A percentile compares a stretch with the other conserved stretches of the same genome.
These are phyloP conservation scores for Leccinum obscurum DNA, from an alignment of 768 basidiomycete species.

Conservation along the genomic window DNA sequence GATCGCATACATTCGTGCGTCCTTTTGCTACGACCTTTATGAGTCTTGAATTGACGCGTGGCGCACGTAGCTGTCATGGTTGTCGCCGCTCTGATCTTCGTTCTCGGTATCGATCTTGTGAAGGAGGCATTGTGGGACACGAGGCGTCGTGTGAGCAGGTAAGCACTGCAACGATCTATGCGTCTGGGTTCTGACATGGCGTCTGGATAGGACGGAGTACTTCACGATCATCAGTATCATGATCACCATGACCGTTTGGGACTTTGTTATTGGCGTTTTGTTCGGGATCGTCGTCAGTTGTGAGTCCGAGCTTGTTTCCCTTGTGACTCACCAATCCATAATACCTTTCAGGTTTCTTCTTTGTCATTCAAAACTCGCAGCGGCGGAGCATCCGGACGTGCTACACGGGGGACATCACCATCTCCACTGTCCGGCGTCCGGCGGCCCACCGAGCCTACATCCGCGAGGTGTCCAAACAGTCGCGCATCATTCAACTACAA, in stretches of 20 bases:
- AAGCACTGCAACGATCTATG: slow-evolving; percentile 24
- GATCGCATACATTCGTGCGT: slow-evolving; percentile 89
- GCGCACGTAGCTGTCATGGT: slow-evolving; percentile 74
- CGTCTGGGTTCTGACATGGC: slow-evolving; percentile 3
- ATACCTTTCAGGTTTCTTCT: slow-evolving; percentile 70
- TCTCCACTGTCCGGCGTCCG: slow-evolving; percentile 91
- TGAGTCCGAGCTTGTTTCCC: slow-evolving; percentile 35
- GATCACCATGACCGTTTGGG: slow-evolving; percentile 90
- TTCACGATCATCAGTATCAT: slow-evolving; percentile 85
- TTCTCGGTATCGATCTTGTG: slow-evolving; percentile 89
- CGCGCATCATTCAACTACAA: slow-evolving; percentile 84
- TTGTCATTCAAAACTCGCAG: slow-evolving; percentile 94
- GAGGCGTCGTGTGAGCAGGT: slow-evolving; percentile 79
- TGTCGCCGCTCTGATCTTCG: slow-evolving; percentile 89
- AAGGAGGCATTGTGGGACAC: slow-evolving; percentile 99
- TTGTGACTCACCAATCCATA: slow-evolving; percentile 1
- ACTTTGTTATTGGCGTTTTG: slow-evolving; percentile 91
- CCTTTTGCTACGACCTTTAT: background rate
- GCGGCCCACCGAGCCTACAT: slow-evolving; percentile 86
- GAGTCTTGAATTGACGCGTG: background rate
- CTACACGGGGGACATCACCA: slow-evolving; percentile 78
- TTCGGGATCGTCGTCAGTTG: slow-evolving; percentile 93
- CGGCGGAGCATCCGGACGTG: slow-evolving; percentile 80
- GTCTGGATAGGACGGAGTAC: slow-evolving; percentile 60
- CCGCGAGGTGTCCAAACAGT: slow-evolving; percentile 90